Evolutionary conservation across 116 monocot species (phyloP), one percentile per base, ranked within the genome.

Genomic region (Thalassia testudinum): DNA sequence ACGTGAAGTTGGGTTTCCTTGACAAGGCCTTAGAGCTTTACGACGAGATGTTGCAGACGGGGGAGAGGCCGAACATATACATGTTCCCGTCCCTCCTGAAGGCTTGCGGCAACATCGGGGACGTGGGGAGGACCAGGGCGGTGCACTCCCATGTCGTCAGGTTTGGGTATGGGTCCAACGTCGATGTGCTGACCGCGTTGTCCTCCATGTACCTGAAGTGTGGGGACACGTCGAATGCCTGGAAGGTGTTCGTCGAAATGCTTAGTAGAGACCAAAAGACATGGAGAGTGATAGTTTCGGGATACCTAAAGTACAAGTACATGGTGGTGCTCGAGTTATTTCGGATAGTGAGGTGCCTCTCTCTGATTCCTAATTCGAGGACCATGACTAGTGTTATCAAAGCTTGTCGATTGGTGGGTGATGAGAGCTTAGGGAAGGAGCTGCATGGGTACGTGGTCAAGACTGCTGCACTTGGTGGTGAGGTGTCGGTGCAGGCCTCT

Each of bases 11-110:
- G 2, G 88, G 88, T 1, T 80, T 67, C 55, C 70, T 81, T 24
- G 85, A 85, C 1, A 84, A 88, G 63, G 87, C 84, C 1, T 48
- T 84, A 64, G 68, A 74, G 63, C 63, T 84, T 69, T 87, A 85
- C 47, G 64, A 74, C 15, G 54, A 74, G 53, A 95, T 87, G 88
- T 7, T 81, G 0, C 81, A 80, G 80, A 49, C 53, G 16, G 64
- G 65, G 16, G 51, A 57, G 15, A 6, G 50, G 25, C 88, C 88
- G 0, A 83, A 83, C 29, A 18, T 88, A 23, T 82, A 72, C 49
- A 83, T 83, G 12, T 83, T 88, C 43, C 76, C 88, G 7, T 88
- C 79, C 30, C 74, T 88, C 37, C 76, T 85, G 49, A 53, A 85
- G 53, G 65, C 75, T 12, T 91, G 90, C 54, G 81, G 65, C 4